Evolutionary conservation across 371 early-diverging fungal genomes (phyloP).

Genomic region (Mucor irregularis): DNA sequence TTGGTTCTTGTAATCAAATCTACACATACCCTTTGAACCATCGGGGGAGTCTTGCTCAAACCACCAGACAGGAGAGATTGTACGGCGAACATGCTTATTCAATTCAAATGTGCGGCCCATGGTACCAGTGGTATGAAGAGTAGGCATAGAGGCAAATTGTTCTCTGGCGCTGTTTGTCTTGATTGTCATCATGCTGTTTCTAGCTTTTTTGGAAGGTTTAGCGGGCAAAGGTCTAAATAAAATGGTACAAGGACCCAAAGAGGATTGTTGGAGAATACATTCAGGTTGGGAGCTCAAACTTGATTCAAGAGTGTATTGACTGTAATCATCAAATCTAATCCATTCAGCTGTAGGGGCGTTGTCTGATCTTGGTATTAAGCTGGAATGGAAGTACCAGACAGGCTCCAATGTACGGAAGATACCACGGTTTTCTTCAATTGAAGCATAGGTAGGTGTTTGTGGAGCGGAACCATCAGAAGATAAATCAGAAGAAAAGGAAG

Average conservation of each 20-base stretch:
- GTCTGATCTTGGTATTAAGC: slow-evolving; percentile 3
- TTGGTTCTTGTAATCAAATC: slow-evolving; percentile 48
- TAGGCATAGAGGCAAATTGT: slow-evolving; percentile 25
- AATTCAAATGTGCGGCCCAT: slow-evolving; percentile 16
- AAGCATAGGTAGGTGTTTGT: slow-evolving; percentile 25
- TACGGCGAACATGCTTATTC: slow-evolving; percentile 34
- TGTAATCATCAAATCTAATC: slow-evolving; percentile 32
- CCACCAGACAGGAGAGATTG: slow-evolving; percentile 46
- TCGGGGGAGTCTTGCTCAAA: slow-evolving; percentile 43
- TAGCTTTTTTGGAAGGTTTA: not conserved
- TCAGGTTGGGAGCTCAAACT: slow-evolving; percentile 12
- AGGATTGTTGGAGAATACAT: slow-evolving; percentile 15
- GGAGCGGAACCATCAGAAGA: slow-evolving; percentile 19
- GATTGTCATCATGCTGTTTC: slow-evolving; percentile 10
- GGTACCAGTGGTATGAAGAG: not conserved
- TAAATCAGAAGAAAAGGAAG: slow-evolving; percentile 27
- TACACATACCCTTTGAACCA: slow-evolving; percentile 45
- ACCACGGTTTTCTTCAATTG: slow-evolving; percentile 33
- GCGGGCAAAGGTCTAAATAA: slow-evolving; percentile 9
- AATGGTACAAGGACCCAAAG: slow-evolving; percentile 25
- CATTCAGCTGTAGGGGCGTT: slow-evolving; percentile 19
- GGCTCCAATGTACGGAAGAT: slow-evolving; percentile 49
- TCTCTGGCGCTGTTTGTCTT: not conserved
- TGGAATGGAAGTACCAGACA: slow-evolving; percentile 36
- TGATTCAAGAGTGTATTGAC: slow-evolving; percentile 27